A percentile compares a stretch with the other conserved stretches of the same genome.
Evolutionary conservation across 148 eudicot species (phyloP).

Genomic region (Fallopia convolvulus): DNA sequence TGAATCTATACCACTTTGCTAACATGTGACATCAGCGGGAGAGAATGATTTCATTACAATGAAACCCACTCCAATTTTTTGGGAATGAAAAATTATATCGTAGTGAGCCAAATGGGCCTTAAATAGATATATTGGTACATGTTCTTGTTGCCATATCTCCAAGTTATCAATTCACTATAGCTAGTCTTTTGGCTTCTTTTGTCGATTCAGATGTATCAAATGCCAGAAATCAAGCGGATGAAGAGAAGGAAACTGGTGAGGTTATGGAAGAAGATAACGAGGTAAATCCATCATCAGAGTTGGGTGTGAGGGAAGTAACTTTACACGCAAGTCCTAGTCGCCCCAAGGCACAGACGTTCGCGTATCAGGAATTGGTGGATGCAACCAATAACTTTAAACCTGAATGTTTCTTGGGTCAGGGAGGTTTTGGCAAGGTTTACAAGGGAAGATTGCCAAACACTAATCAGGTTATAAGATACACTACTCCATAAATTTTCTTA

Average conservation of each 20-base stretch:
- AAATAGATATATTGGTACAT: no score
- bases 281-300: neutral
- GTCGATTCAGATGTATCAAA: neutral
- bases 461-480: neutral
- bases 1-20: no score
- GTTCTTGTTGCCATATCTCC: no score
- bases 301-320: neutral
- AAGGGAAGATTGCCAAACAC: neutral
- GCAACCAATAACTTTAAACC: constrained; percentile 6
- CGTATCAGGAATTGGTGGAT: constrained; percentile 4
- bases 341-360: constrained; percentile 1
- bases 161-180: no score
- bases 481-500: no score
- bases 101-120: no score
- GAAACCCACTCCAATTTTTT: no score
- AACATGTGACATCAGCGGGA: no score
- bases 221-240: neutral
- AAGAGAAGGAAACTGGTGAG: neutral
- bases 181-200: no score
- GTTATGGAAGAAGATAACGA: neutral
- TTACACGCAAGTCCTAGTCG: neutral
- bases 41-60: no score
- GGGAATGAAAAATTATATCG: no score
- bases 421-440: constrained; percentile 9
- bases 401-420: neutral